phyloP scores from a whole-genome alignment of 202 grass and related monocot genomes.

The Dendrocalamus latiflorus region DNA sequence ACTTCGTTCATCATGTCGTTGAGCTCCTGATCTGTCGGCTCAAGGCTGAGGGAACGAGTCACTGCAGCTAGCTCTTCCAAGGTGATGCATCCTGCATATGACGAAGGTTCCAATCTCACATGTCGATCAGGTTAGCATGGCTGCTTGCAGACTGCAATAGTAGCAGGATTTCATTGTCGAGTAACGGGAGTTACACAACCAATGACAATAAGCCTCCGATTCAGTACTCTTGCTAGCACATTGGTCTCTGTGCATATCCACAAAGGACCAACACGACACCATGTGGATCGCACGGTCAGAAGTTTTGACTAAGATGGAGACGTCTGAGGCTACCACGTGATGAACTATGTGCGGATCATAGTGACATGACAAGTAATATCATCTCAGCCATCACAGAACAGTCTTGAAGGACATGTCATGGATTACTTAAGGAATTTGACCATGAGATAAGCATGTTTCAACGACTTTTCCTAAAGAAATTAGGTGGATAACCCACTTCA shows the following conservation, averaged over 20 bases:
- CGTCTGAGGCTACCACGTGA: background rate
- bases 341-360: background rate
- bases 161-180: background rate
- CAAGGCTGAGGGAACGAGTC: conserved; percentile 49
- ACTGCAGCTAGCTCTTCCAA: conserved; percentile 58
- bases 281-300: conserved; percentile 27
- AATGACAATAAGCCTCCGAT: background rate
- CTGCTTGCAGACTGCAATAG: background rate
- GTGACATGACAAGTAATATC: background rate
- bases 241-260: conserved; percentile 1
- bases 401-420: background rate
- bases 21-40: conserved; percentile 61
- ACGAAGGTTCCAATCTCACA: conserved; percentile 7
- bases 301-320: conserved; percentile 30
- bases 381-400: background rate
- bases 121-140: background rate
- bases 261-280: background rate
- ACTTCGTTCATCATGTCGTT: conserved; percentile 67
- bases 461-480: conserved; percentile 1
- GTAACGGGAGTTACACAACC: too few species aligned
- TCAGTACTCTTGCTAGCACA: background rate
- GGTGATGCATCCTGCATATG: conserved; percentile 62
- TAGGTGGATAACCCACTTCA: background rate
- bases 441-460: background rate
- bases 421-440: conserved; percentile 11